Conservation (phyloP, 352 stramenopile species). For the Blastocystis hominis region DNA sequence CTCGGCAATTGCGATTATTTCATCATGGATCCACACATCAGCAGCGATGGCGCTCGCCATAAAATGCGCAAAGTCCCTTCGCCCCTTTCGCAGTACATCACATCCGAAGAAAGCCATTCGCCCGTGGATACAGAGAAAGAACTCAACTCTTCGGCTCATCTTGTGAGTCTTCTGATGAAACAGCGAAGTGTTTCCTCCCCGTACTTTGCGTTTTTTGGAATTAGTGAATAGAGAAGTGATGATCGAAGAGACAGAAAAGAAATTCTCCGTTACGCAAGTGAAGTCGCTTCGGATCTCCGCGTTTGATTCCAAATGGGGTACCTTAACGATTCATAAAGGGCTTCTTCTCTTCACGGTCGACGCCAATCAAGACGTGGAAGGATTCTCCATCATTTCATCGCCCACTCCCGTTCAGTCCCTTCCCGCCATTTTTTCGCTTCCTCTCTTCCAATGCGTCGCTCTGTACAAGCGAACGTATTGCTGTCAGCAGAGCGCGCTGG, state of each 20-base stretch:
- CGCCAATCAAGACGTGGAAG: background rate
- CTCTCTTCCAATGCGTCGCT: background rate
- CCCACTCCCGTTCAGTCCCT: background rate
- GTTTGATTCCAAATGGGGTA: background rate
- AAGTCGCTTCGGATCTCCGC: background rate
- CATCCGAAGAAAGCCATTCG: background rate
- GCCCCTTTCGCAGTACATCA: background rate
- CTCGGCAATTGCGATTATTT: background rate
- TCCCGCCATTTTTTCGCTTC: background rate
- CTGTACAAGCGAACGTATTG: constrained; percentile 16
- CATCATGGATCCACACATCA: constrained; percentile 3
- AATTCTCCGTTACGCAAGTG: background rate
- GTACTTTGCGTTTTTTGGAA: background rate
- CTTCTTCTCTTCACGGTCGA: background rate
- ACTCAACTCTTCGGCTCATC: background rate
- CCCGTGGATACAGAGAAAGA: background rate
- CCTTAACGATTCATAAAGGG: background rate
- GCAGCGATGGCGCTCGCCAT: background rate
- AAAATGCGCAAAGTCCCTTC: background rate
- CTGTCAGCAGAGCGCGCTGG: constrained; percentile 15
- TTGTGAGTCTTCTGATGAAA: background rate
- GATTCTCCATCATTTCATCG: background rate
- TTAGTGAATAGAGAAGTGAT: background rate
- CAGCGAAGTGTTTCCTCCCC: background rate
- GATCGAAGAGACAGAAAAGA: background rate